These are phyloP conservation scores for Sutorius eximius DNA, from an alignment of 1,284 basidiomycete genomes.

Conservation along the genomic window DNA sequence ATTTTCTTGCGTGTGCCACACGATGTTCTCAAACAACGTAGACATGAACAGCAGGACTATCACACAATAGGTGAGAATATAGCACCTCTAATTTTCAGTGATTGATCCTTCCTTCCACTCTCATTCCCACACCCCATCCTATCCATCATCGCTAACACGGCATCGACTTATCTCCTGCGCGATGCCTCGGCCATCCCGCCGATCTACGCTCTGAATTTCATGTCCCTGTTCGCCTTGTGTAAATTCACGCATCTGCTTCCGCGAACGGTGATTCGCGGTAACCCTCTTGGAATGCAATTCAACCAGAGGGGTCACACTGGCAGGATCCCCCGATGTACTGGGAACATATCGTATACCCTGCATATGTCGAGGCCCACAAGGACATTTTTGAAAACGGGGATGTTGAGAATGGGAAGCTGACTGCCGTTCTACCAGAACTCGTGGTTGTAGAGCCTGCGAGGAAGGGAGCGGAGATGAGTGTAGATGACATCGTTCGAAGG, in stretches of 20 bases:
- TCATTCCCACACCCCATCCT: slow-evolving; percentile 4
- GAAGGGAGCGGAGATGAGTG: slow-evolving; percentile 57
- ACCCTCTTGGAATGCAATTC: slow-evolving; percentile 65
- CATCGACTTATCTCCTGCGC: slow-evolving; percentile 26
- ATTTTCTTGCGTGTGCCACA: slow-evolving; percentile 84
- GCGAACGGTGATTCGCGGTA: slow-evolving; percentile 15
- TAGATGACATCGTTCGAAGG: slow-evolving; percentile 63
- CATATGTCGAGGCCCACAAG: slow-evolving; percentile 82
- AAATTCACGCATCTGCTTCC: slow-evolving; percentile 7
- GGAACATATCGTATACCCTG: slow-evolving; percentile 93
- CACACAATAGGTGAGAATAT: slow-evolving; percentile 79
- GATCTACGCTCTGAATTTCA: slow-evolving; percentile 5
- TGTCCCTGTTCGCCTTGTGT: slow-evolving; percentile 14
- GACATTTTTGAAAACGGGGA: slow-evolving; percentile 74
- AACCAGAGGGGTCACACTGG: slow-evolving; percentile 87
- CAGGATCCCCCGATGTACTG: slow-evolving; percentile 90
- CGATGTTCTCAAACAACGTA: slow-evolving; percentile 69
- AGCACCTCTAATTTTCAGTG: slow-evolving; percentile 10
- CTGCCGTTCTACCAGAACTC: slow-evolving; percentile 47
- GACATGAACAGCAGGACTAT: slow-evolving; percentile 83
- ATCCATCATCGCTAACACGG: slow-evolving; percentile 12
- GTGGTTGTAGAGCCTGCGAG: slow-evolving; percentile 60
- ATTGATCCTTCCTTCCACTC: slow-evolving; percentile 16
- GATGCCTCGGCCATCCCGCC: slow-evolving; percentile 8
- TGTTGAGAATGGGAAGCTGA: slow-evolving; percentile 67